Base-by-base conservation (phyloP, 495 filamentous ascomycete species). In the Trichoderma erinaceum region DNA sequence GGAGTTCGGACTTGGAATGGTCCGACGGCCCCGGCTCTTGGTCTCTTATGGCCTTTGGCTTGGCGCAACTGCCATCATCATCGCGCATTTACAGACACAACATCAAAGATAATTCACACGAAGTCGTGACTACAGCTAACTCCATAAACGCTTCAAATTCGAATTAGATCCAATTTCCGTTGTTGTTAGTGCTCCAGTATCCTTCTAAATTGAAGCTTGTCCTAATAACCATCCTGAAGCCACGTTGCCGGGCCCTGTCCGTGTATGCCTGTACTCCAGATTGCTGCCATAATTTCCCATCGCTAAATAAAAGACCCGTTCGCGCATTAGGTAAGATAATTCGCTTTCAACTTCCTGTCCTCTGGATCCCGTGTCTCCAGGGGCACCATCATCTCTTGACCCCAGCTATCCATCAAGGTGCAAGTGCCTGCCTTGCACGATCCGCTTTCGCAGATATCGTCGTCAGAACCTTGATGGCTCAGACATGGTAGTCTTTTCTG, bases 401-500 rank as follows among this genome's bases (percentile, higher is more conserved):
- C 48, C 48, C 10, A 3, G 25, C 12, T 16, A 25, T 35, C 56
- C 27, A 61, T 61, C 56, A 61, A 32, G 56, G 56, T 35, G 56
- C 56, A 61, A 32, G 25, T 29, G 12, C 56, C 50, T n/a, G 50
- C 50, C 50, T n/a, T 56, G 50, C 43, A 46, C 43, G 13, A 46
- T 3, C 0, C n/a, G 50, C 50, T n/a, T 25, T 7, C 16, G 50
- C 50, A 56, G 50, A 23, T 56, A 11, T 25, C 21, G 16, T 7
- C 27, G 18, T 32, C 56, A 61, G 25, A 61, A 61, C 56, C 56
- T 61, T 61, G 56, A 61, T 61, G 56, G 56, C 56, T 43, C 64
- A 4, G 63, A 16, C 29, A 38, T 64, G 63, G 2, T 35, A 7
- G 3, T 35, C 12, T 16, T 10, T 7, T 16, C 32, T 27, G 58